phyloP scores from a whole-genome alignment of 306 rosid genomes.

The Pterocarpus macrocarpus region DNA sequence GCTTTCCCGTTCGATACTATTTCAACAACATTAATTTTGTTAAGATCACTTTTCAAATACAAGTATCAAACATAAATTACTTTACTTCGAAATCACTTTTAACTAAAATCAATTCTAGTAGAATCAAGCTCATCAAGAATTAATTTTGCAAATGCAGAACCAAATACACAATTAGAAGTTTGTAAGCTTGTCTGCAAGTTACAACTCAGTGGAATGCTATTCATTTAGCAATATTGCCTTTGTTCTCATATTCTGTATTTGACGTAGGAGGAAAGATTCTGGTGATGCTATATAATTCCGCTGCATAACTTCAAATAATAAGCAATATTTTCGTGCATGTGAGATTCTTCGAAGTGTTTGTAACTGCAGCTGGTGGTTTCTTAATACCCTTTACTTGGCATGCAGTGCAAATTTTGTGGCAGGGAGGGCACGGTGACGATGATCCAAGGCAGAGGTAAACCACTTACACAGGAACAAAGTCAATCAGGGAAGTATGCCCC shows the following conservation, averaged over 20 bases:
- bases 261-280: conserved; percentile 8
- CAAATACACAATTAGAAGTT: no score
- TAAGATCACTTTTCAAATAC: no score
- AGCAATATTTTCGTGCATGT: background rate
- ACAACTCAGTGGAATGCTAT: conserved; percentile 4
- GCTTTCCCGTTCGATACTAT: no score
- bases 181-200: background rate
- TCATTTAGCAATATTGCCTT: conserved; percentile 11
- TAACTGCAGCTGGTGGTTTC: conserved; percentile 39
- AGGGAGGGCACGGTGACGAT: conserved; percentile 88
- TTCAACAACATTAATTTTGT: no score
- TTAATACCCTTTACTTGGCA: conserved; percentile 39
- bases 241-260: conserved; percentile 30
- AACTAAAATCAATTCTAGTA: no score
- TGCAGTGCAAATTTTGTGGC: conserved; percentile 91
- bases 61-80: no score
- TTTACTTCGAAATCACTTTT: no score
- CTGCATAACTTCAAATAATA: conserved; percentile 16
- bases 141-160: no score
- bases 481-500: conserved; percentile 71
- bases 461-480: conserved; percentile 67
- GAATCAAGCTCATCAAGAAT: no score
- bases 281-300: background rate
- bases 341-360: conserved; percentile 21
- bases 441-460: conserved; percentile 72